Percentiles rank a stretch among this genome's conserved stretches.
Evolutionary conservation across 2,329 filamentous ascomycete genomes (phyloP).

Genomic region (Colletotrichum cereale): DNA sequence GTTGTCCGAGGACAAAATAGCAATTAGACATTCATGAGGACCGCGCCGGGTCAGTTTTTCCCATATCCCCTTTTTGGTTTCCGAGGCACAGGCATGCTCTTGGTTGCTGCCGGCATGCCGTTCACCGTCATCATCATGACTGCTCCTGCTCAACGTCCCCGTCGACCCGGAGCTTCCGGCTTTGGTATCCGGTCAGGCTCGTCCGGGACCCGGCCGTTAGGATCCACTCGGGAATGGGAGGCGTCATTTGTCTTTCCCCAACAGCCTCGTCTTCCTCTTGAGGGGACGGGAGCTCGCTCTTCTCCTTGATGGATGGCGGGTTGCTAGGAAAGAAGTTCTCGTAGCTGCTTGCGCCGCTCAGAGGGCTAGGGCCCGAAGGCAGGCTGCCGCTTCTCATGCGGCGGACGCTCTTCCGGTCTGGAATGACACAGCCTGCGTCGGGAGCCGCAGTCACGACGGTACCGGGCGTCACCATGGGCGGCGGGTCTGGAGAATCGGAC

Average conservation of each 20-base stretch:
- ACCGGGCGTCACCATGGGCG: conserved; percentile 74
- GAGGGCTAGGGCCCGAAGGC: conserved; percentile 60
- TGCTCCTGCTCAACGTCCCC: conserved; percentile 43
- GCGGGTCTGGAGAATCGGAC: conserved; percentile 76
- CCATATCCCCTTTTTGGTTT: background rate
- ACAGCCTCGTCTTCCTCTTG: conserved; percentile 39
- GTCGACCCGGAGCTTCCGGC: conserved; percentile 49
- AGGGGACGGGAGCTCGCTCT: conserved; percentile 42
- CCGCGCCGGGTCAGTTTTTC: conserved; percentile 34
- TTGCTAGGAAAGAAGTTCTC: conserved; percentile 56
- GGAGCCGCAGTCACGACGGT: conserved; percentile 80
- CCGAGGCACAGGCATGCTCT: background rate
- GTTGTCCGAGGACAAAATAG: conserved; percentile 26
- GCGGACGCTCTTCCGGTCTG: conserved; percentile 63
- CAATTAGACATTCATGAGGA: conserved; percentile 41
- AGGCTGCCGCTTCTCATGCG: conserved; percentile 70
- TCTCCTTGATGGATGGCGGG: conserved; percentile 41
- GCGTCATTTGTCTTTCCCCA: conserved; percentile 64
- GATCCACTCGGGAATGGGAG: conserved; percentile 73
- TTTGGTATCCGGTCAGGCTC: conserved; percentile 62
- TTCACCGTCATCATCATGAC: conserved; percentile 39
- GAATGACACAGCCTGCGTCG: conserved; percentile 74
- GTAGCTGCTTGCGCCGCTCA: conserved; percentile 63
- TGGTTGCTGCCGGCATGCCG: background rate
- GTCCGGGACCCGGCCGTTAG: conserved; percentile 65